Evolutionary conservation across 2,329 filamentous ascomycete genomes (phyloP).

Genomic region (Nemania serpens): DNA sequence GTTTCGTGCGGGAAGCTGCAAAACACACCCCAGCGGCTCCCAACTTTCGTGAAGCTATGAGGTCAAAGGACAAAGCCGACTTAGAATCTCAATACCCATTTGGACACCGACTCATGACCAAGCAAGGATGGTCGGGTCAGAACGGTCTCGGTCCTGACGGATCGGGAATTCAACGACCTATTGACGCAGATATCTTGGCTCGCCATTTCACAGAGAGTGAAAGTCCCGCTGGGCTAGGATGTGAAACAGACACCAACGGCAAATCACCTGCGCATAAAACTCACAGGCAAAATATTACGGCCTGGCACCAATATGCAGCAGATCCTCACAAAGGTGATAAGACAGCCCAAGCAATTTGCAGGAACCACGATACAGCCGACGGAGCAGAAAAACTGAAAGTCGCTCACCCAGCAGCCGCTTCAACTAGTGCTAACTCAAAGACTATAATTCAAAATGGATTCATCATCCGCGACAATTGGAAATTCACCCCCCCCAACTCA

Average conservation of each 20-base stretch:
- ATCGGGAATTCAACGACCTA: slow-evolving; percentile 16
- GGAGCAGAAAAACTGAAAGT: background rate
- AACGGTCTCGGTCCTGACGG: slow-evolving; percentile 21
- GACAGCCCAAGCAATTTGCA: background rate
- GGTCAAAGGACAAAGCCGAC: background rate
- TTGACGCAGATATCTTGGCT: background rate
- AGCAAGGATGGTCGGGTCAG: slow-evolving; percentile 11
- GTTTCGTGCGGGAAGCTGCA: slow-evolving; percentile 10
- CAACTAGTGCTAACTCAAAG: background rate
- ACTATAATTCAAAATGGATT: background rate
- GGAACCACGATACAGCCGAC: background rate
- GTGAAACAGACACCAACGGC: background rate
- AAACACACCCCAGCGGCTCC: background rate
- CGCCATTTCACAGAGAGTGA: background rate
- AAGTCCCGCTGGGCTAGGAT: background rate
- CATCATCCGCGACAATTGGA: slow-evolving; percentile 15
- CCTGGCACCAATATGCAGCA: slow-evolving; percentile 9
- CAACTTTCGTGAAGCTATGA: background rate
- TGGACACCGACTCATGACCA: slow-evolving; percentile 9
- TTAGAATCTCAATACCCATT: slow-evolving; percentile 19
- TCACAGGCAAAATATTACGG: background rate
- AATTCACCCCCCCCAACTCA: background rate
- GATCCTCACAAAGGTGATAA: slow-evolving; percentile 5
- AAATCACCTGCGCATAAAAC: background rate
- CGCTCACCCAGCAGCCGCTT: background rate